Percentiles rank a stretch among this genome's conserved stretches.
Conservation (phyloP, 306 rosid species). For the Cucurbita moschata region DNA sequence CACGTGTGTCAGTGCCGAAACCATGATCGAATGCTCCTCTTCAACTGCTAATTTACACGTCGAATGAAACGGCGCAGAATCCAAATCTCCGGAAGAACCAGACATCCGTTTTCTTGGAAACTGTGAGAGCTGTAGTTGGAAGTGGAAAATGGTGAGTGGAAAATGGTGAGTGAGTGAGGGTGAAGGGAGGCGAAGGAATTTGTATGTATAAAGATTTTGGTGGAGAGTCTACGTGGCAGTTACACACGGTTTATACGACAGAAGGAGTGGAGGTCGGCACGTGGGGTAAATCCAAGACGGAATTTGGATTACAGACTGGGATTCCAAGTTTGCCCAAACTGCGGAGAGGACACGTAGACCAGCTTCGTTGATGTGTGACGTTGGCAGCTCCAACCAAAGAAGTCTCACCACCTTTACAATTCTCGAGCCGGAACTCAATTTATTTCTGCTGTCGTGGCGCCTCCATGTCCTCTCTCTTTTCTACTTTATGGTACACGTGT, state of each 20-base stretch:
- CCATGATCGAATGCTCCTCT: constrained; percentile 38
- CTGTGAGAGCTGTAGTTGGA: not conserved
- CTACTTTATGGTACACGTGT: not conserved
- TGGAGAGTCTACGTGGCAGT: not conserved
- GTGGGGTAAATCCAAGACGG: not conserved
- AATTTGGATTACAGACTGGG: not conserved
- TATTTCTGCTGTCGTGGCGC: not conserved
- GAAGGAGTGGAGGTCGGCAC: not conserved
- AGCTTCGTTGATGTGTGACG: not conserved
- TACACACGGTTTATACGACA: not conserved
- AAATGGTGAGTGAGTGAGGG: not conserved
- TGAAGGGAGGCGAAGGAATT: too few relatives aligned
- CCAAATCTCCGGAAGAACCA: not conserved
- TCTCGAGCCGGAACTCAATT: not conserved
- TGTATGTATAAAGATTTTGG: not conserved
- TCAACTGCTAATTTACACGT: not conserved
- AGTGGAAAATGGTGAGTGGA: not conserved
- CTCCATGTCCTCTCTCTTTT: not conserved
- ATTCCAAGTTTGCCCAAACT: not conserved
- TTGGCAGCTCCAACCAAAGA: not conserved
- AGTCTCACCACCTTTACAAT: not conserved
- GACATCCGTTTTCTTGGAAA: not conserved
- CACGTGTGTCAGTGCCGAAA: constrained; percentile 33
- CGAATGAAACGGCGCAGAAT: not conserved
- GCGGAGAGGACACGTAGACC: not conserved